Evolutionary conservation across 225 moss, liverwort and hornwort species (phyloP).

Genomic region (Polytrichum commune): DNA sequence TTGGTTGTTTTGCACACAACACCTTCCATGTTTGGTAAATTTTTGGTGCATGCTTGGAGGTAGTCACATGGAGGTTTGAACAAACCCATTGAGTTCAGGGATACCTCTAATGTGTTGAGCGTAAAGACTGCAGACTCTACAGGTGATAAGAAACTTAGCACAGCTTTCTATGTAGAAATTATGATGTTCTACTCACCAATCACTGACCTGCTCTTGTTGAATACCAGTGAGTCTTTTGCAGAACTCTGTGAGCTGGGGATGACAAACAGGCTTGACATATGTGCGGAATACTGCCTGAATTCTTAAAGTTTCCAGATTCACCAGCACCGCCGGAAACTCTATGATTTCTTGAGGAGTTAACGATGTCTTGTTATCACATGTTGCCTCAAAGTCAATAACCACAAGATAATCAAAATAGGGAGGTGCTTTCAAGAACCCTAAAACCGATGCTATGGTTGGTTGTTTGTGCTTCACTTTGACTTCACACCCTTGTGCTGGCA

Average conservation of each 20-base stretch:
- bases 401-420: constrained; percentile 42
- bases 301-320: constrained; percentile 27
- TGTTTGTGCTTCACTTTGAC: constrained; percentile 16
- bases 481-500: background rate
- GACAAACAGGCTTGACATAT: constrained; percentile 41
- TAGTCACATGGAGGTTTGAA: no score
- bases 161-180: background rate
- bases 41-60: no score
- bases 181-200: background rate
- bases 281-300: constrained; percentile 34
- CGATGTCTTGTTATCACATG: constrained; percentile 15
- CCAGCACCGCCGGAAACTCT: constrained; percentile 39
- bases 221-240: constrained; percentile 22
- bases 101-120: no score
- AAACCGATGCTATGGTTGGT: constrained; percentile 20
- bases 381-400: constrained; percentile 47
- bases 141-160: no score
- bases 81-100: no score
- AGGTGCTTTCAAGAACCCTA: constrained; percentile 12
- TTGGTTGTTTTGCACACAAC: no score
- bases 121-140: no score
- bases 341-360: constrained; percentile 35
- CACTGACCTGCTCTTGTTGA: constrained; percentile 31
- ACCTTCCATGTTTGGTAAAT: no score
- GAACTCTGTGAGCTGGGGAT: constrained; percentile 44